Percentiles rank a stretch among this genome's conserved stretches.
Evolutionary conservation across 1,284 basidiomycete species (phyloP).

Genomic region (Sporisorium scitamineum): DNA sequence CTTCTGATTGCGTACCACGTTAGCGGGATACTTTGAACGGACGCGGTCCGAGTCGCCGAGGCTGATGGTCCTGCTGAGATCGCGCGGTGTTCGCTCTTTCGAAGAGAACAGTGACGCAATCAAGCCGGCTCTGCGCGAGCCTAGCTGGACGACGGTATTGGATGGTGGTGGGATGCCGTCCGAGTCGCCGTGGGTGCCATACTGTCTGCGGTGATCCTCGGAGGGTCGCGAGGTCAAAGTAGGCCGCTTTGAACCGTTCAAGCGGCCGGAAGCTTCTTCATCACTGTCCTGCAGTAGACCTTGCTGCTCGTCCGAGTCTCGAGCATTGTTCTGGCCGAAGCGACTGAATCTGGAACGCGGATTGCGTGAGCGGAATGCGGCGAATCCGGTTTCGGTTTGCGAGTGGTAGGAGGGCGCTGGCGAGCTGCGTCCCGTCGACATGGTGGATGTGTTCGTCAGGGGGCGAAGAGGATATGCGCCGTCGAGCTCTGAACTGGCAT

Average conservation of each 20-base stretch:
- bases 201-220: conserved; percentile 45
- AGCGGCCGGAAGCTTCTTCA: conserved; percentile 15
- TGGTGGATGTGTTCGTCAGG: conserved; percentile 13
- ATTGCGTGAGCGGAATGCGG: conserved; percentile 45
- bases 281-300: conserved; percentile 41
- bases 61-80: conserved; percentile 41
- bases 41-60: conserved; percentile 35
- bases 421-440: conserved; percentile 43
- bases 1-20: conserved; percentile 96
- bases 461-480: conserved; percentile 29
- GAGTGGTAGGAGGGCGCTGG: conserved; percentile 42
- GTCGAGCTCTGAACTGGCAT: conserved; percentile 19
- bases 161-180: conserved; percentile 21
- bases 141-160: conserved; percentile 19
- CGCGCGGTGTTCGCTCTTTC: conserved; percentile 21
- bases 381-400: conserved; percentile 35
- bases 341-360: conserved; percentile 39
- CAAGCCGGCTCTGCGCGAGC: conserved; percentile 31
- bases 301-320: conserved; percentile 49
- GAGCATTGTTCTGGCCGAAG: conserved; percentile 47
- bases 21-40: conserved; percentile 73
- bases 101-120: conserved; percentile 36
- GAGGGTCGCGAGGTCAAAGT: conserved; percentile 31
- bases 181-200: conserved; percentile 31
- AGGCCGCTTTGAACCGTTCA: conserved; percentile 17